Percentiles rank a stretch among this genome's conserved stretches.
phyloP scores from a whole-genome alignment of 2,329 filamentous ascomycete species.

The Parascedosporium putredinis region DNA sequence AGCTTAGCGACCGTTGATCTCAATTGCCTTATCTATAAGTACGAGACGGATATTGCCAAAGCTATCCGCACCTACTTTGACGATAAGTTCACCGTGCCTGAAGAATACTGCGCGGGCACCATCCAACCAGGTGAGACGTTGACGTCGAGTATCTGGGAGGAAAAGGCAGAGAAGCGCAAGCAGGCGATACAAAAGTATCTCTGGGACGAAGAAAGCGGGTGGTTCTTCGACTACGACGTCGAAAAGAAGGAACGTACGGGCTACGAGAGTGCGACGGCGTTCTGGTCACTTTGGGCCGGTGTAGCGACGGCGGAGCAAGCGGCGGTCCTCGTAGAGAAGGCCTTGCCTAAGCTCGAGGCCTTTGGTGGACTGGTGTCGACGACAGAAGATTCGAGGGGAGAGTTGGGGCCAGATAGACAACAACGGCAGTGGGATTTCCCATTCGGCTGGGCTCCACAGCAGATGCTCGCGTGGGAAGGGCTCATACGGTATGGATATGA shows the following conservation, averaged over 20 bases:
- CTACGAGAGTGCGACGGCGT: conserved; percentile 88
- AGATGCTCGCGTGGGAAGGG: conserved; percentile 95
- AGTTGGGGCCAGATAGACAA: conserved; percentile 67
- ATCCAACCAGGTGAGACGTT: conserved; percentile 61
- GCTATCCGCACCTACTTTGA: conserved; percentile 76
- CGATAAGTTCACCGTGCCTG: conserved; percentile 72
- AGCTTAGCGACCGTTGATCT: conserved; percentile 89
- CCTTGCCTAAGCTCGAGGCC: conserved; percentile 78
- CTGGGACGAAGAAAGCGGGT: conserved; percentile 84
- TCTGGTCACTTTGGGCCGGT: conserved; percentile 97
- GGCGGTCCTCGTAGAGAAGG: conserved; percentile 67
- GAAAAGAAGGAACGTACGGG: conserved; percentile 66
- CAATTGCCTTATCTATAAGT: conserved; percentile 93
- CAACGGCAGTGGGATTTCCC: conserved; percentile 98
- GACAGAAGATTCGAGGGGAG: conserved; percentile 78
- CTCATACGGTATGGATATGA: conserved; percentile 84
- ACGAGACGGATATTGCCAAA: conserved; percentile 85
- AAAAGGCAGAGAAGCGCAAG: conserved; percentile 75
- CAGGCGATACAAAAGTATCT: conserved; percentile 82
- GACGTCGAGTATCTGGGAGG: conserved; percentile 81
- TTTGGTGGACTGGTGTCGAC: conserved; percentile 82
- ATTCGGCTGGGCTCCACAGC: conserved; percentile 96
- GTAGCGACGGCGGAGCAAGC: conserved; percentile 79
- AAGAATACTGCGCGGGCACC: conserved; percentile 62
- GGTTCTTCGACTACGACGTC: conserved; percentile 98